Evolutionary conservation across 2,329 filamentous ascomycete species (phyloP), one percentile per base, ranked within the genome.

Genomic region (Cryphonectria naterciae): DNA sequence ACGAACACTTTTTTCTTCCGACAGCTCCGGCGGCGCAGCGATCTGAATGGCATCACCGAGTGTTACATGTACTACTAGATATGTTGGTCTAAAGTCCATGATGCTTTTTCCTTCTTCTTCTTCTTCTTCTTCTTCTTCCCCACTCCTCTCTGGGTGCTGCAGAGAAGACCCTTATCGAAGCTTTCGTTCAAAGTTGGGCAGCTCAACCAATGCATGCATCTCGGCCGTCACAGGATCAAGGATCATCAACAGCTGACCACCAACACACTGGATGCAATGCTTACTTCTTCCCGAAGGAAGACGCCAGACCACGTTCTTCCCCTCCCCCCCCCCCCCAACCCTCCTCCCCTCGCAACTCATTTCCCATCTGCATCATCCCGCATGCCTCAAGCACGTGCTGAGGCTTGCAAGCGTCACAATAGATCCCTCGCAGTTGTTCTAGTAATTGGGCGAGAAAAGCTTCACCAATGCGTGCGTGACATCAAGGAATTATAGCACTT

Each of bases 211-310:
- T 17, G 4, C 28, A 28, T 28, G 54, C 25, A 28, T 56, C 25
- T 56, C 25, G 6, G 52, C 32, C 32, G 19, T 58, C 54, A 58
- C 54, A 58, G 54, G 54, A 58, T 58, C 54, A 58, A 19, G 54
- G 54, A 35, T 58, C 25, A 58, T 58, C 54, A 32, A 32, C 54
- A 32, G 25, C 54, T 58, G 54, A 58, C 54, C 46, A 49, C 46
- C 46, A 49, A 22, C 54, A 58, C 52, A 32, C n/a, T 28, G 43
- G 52, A 25, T 56, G 52, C 52, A 56, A 54, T 15, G 52, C 52
- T 56, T 56, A 56, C 52, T 54, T 54, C 52, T 56, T 28, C 25
- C n/a, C 52, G n/a, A 28, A 13, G 46, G 46, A 39, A 39, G 46
- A 22, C 17, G 54, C 54, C 54, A 58, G 25, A 13, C 54, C 54